Conservation (phyloP, 768 basidiomycete genomes). For the Dacryopinax spathularia region DNA sequence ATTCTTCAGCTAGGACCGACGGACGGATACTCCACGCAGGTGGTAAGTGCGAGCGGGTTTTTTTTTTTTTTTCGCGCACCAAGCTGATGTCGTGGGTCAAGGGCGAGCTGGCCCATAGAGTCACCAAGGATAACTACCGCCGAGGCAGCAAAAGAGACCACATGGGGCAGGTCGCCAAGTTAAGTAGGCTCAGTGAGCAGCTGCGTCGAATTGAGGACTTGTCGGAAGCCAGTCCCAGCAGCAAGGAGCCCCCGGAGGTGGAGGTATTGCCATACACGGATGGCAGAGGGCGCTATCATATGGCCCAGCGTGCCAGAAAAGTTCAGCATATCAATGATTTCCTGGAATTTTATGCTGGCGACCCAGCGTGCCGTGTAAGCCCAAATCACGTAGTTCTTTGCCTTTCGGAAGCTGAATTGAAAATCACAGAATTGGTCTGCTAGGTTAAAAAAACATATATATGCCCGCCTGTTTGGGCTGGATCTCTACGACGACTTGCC, state of each 20-base stretch:
- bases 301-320: neutral
- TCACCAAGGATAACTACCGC: neutral
- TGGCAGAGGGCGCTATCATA: no score
- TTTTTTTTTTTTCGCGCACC: neutral
- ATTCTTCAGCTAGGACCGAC: constrained; percentile 24
- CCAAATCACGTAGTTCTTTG: no score
- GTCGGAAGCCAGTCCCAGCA: neutral
- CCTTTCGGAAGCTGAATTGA: neutral
- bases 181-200: neutral
- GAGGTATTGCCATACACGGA: no score
- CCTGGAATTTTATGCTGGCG: no score
- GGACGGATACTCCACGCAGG: constrained; percentile 28
- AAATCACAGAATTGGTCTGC: neutral
- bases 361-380: no score
- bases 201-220: neutral
- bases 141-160: neutral
- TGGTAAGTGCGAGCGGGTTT: constrained; percentile 17
- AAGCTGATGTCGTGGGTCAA: neutral
- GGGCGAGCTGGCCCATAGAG: constrained; percentile 6
- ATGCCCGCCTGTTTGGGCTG: neutral
- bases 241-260: no score
- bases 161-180: neutral
- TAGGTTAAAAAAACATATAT: neutral
- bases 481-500: neutral
- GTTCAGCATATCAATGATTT: no score